A percentile compares a stretch with the other conserved stretches of the same genome.
Evolutionary conservation across 768 basidiomycete species (phyloP).

Genomic region (Lactarius pseudohatsudake): DNA sequence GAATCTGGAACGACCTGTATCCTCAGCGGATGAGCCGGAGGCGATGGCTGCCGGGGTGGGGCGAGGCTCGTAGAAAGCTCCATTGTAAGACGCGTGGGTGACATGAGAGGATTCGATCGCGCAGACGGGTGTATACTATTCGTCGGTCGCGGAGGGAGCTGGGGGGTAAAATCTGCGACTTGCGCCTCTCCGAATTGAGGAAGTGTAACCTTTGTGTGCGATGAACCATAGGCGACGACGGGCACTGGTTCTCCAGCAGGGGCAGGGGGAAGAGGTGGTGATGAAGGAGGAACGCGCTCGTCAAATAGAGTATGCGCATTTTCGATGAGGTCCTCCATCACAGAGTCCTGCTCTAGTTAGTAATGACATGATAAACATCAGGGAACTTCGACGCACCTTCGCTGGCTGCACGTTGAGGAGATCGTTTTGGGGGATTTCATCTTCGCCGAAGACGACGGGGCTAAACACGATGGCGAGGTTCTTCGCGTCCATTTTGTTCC

Average conservation of each 20-base stretch:
- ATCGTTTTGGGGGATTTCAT: conserved; percentile 81
- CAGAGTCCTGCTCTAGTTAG: conserved; percentile 48
- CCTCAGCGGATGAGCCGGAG: not conserved
- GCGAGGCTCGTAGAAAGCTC: not conserved
- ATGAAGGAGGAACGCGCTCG: conserved; percentile 43
- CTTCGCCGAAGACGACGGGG: conserved; percentile 87
- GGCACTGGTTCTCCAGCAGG: conserved; percentile 63
- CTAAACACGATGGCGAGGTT: conserved; percentile 92
- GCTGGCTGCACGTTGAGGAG: conserved; percentile 69
- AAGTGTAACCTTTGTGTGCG: conserved; percentile 58
- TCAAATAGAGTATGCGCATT: conserved; percentile 69
- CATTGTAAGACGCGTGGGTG: not conserved
- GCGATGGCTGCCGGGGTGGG: not conserved
- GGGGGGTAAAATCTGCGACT: conserved; percentile 70
- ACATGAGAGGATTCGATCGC: conserved; percentile 35
- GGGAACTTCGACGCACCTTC: conserved; percentile 52
- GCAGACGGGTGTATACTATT: conserved; percentile 79
- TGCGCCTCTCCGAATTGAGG: conserved; percentile 34
- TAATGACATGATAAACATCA: not conserved
- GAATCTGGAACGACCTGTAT: not conserved
- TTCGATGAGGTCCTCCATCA: conserved; percentile 86
- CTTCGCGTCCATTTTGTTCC: conserved; percentile 93
- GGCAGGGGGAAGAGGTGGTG: conserved; percentile 73
- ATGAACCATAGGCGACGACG: conserved; percentile 64
- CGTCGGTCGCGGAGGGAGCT: conserved; percentile 63